Evolutionary conservation across 805 yeast genomes (phyloP), one percentile per base, ranked within the genome.

Genomic region (Wickerhamiella nectarea): DNA sequence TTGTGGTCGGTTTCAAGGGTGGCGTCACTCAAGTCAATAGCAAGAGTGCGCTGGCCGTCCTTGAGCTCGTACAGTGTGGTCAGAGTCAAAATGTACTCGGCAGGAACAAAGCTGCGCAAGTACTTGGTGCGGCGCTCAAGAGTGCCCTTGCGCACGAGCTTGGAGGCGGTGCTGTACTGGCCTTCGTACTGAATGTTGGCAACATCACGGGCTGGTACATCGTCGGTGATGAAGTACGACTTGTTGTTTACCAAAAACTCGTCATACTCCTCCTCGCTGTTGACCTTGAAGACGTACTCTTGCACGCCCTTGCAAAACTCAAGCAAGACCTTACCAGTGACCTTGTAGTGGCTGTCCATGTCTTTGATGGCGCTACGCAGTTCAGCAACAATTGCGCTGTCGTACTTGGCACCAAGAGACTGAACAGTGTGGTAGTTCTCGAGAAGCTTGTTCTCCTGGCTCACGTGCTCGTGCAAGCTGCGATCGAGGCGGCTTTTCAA

Each of bases 51-150:
- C 36, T 47, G 37, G 34, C 48, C 50, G 25, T 48, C 47, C 65
- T 86, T 87, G 64, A 89, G 83, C 64, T 89, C 98, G 59, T 91
- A 97, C 45, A 89, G 65, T 55, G 75, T 86, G 45, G 78, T 77
- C 25, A 95, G 81, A 2, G 98, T 37, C 38, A 44, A 40, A 31
- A 44, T 33, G 36, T 46, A 44, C n/a, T 81, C 91, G 3, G 91
- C 94, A 49, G 77, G 72, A 3, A 94, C 75, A 62, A 86, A 91
- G n/a, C 89, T 80, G 66, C 87, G 87, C 51, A 91, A 68, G 59
- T 76, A 87, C 67, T 89, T 89, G 6, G 96, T 83, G 55, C 94
- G 72, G 60, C 95, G 74, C 61, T 91, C 97, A 50, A 89, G 68
- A 50, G 69, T 74, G 2, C 96, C 95, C 10, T 85, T 74, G 43